Evolutionary conservation across 2,329 filamentous ascomycete genomes (phyloP).

Genomic region (Fusarium agapanthi): DNA sequence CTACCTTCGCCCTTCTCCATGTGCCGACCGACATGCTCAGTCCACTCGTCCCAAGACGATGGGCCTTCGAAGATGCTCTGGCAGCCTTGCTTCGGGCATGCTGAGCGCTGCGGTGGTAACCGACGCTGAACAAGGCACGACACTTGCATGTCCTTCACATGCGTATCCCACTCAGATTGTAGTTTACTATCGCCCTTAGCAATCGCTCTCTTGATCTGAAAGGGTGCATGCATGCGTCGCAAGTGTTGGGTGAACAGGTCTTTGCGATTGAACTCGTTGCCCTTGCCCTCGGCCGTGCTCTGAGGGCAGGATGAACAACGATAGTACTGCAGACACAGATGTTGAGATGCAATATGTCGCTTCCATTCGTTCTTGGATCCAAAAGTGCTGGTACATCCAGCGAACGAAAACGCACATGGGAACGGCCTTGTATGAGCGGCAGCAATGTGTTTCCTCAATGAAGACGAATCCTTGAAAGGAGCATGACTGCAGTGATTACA

Average conservation of each 20-base stretch:
- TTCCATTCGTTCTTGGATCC: slow-evolving; percentile 99
- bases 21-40: slow-evolving; percentile 90
- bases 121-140: slow-evolving; percentile 78
- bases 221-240: slow-evolving; percentile 88
- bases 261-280: slow-evolving; percentile 87
- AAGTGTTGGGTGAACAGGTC: slow-evolving; percentile 96
- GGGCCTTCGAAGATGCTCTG: slow-evolving; percentile 73
- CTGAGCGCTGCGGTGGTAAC: slow-evolving; percentile 73
- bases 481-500: slow-evolving; percentile 70
- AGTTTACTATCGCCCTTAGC: slow-evolving; percentile 67
- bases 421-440: slow-evolving; percentile 78
- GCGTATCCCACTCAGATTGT: slow-evolving; percentile 69
- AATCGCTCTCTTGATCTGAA: slow-evolving; percentile 67
- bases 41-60: slow-evolving; percentile 86
- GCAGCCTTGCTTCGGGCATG: slow-evolving; percentile 78
- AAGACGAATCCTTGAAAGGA: slow-evolving; percentile 73
- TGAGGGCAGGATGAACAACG: slow-evolving; percentile 69
- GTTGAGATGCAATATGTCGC: slow-evolving; percentile 89
- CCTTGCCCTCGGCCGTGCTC: slow-evolving; percentile 62
- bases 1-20: slow-evolving; percentile 78
- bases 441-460: slow-evolving; percentile 72
- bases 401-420: slow-evolving; percentile 84
- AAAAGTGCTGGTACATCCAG: slow-evolving; percentile 85
- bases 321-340: slow-evolving; percentile 76
- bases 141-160: slow-evolving; percentile 74